phyloP scores from a whole-genome alignment of 73 alveolate genomes.

The Halteria grandinella region DNA sequence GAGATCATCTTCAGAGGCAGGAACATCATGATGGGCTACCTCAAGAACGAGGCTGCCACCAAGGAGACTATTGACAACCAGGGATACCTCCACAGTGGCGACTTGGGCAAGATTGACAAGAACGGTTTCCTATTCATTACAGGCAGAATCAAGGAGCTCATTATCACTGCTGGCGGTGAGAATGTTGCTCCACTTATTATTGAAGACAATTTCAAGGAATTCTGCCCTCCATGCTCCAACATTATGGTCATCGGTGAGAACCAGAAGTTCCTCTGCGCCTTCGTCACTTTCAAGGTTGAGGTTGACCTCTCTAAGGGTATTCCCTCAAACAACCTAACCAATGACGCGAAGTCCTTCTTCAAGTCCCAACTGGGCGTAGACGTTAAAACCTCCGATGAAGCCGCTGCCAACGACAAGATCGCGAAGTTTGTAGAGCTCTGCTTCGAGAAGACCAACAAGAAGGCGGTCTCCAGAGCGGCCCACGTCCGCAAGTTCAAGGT shows the following conservation, averaged over 20 bases:
- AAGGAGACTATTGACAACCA: slow-evolving; percentile 72
- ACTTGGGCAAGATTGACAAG: slow-evolving; percentile 69
- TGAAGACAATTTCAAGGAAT: slow-evolving; percentile 55
- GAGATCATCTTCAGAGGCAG: slow-evolving; percentile 85
- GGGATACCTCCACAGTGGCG: slow-evolving; percentile 86
- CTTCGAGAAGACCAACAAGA: slow-evolving; percentile 33
- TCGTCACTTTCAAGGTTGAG: slow-evolving; percentile 62
- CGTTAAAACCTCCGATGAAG: slow-evolving; percentile 30
- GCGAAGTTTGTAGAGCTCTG: neutral
- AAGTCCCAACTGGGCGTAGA: slow-evolving; percentile 10
- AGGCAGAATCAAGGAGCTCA: slow-evolving; percentile 75
- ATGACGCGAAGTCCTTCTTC: slow-evolving; percentile 17
- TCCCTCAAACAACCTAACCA: slow-evolving; percentile 13
- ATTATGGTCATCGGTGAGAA: slow-evolving; percentile 72
- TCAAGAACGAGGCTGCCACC: slow-evolving; percentile 77
- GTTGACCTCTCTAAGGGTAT: slow-evolving; percentile 27
- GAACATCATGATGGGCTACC: slow-evolving; percentile 82
- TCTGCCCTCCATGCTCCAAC: slow-evolving; percentile 56
- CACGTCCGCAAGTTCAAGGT: slow-evolving; percentile 45
- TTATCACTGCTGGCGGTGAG: slow-evolving; percentile 82
- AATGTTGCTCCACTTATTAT: slow-evolving; percentile 73
- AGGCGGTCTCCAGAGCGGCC: slow-evolving; percentile 57
- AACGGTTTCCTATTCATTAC: slow-evolving; percentile 63
- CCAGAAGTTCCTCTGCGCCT: slow-evolving; percentile 48
- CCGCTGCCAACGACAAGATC: slow-evolving; percentile 16